Evolutionary conservation across 2,329 filamentous ascomycete genomes (phyloP), one percentile per base, ranked within the genome.

Genomic region (Amesomyces nigricolor): DNA sequence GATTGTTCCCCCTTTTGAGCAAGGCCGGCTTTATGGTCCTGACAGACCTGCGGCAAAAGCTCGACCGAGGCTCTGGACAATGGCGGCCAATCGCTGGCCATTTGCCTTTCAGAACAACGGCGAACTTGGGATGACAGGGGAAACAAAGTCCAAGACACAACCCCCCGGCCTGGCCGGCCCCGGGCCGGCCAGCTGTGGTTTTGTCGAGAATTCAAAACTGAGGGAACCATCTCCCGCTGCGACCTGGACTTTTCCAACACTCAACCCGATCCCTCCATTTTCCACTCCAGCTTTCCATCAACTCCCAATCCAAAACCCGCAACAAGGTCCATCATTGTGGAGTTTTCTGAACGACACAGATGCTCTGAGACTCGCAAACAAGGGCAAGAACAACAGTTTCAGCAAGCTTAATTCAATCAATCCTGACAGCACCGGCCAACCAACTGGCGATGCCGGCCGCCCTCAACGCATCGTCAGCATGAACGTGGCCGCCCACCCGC

Each of bases 241-340:
- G 9, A 43, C 17, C 5, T 40, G 22, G 54, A 56, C 49, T 10
- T 13, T n/a, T 7, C 16, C 19, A 4, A 22, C 39, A 13, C 16
- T 45, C 40, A 49, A 13, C 26, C n/a, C 49, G 3, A 6, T 53
- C 49, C 44, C 54, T 4, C 38, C 54, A 9, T 49, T 40, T 53
- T 56, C 49, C 7, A 11, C 13, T 1, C 39, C 26, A 2, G 14
- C n/a, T 56, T 40, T 29, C 3, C 26, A 14, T 1, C 32, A 22
- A 35, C 17, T 49, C n/a, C 32, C 39, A 14, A 10, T 19, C 5
- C 13, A 35, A 4, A 32, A 48, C 1, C 13, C 14, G 22, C 14
- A 44, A 29, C 11, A 19, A 16, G n/a, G 30, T n/a, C 16, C n/a
- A 11, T 22, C 54, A 10, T 17, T 39, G 5, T 47, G 49, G 39